Base-by-base conservation (phyloP, 2,329 filamentous ascomycete species). In the Hymenoscyphus fructigenus region DNA sequence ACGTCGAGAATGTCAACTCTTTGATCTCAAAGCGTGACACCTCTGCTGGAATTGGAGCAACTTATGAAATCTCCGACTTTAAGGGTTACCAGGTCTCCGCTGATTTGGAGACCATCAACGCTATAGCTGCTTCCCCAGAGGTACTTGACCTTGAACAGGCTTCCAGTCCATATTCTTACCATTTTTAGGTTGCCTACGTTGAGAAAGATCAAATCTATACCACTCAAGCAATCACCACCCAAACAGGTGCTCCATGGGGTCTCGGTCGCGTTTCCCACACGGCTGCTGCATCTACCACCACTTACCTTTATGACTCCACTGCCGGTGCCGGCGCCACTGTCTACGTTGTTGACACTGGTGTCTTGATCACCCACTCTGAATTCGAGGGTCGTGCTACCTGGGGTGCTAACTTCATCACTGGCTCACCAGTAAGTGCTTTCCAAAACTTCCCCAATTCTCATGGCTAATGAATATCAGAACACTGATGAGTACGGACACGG, bases 1-100 rank as follows among this genome's bases (percentile, higher is more conserved):
- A 86, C 74, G 77, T 85, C 72, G 75, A 78, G 36, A 78, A 76
- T 63, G 79, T 87, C 71, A 79, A 78, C 64, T 73, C 79, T 53
- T 75, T 81, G 56, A 75, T 89, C 63, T 78, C 82, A 74, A 87
- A 84, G 77, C 84, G 85, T 69, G 87, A 87, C 74, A 83, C 62
- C 38, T 38, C 57, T 44, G 66, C 53, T 59, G 69, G 69, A 32
- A 67, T 75, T 61, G 71, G 69, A 60, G 71, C 70, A 12, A 72
- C 65, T 2, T 75, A 71, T 53, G 64, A 69, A n/a, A 69, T 74
- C 38, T 55, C 55, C 5, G 56, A 58, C 28, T 68, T 75, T 41
- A 71, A 72, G 59, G 74, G 74, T 15, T 75, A 73, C 53, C 67
- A 72, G 28, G 66, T 75, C 50, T 62, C 62, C 1, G 69, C 73